Conservation (phyloP, 2,329 filamentous ascomycete species). For the Graphilbum fragrans region DNA sequence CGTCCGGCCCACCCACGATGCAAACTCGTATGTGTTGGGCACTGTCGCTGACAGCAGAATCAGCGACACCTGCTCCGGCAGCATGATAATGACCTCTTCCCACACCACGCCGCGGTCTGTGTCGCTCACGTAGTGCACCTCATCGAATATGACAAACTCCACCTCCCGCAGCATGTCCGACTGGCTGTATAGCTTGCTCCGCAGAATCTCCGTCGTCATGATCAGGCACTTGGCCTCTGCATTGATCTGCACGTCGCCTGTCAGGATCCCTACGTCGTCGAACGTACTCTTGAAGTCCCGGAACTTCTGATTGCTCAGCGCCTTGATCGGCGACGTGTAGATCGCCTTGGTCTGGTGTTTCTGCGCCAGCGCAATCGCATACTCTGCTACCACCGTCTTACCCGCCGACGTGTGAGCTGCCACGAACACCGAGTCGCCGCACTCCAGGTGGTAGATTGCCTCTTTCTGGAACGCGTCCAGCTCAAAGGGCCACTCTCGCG, state of each 20-base stretch:
- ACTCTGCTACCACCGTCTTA: slow-evolving; percentile 96
- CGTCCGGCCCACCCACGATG: slow-evolving; percentile 93
- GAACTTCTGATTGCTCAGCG: slow-evolving; percentile 97
- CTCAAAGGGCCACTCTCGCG: slow-evolving; percentile 91
- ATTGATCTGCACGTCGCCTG: slow-evolving; percentile 95
- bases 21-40: slow-evolving; percentile 94
- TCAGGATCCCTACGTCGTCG: slow-evolving; percentile 92
- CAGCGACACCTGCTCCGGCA: slow-evolving; percentile 90
- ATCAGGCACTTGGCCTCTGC: slow-evolving; percentile 96
- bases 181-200: slow-evolving; percentile 95
- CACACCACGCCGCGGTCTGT: slow-evolving; percentile 91
- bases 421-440: slow-evolving; percentile 94
- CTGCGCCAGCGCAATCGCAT: slow-evolving; percentile 90
- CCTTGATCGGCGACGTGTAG: slow-evolving; percentile 97
- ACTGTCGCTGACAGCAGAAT: slow-evolving; percentile 94
- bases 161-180: slow-evolving; percentile 94
- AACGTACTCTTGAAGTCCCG: slow-evolving; percentile 84
- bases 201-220: slow-evolving; percentile 97
- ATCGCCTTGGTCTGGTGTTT: slow-evolving; percentile 99
- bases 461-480: slow-evolving; percentile 98
- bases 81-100: slow-evolving; percentile 99
- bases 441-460: slow-evolving; percentile 93
- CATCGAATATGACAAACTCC: slow-evolving; percentile 97
- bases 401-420: slow-evolving; percentile 95
- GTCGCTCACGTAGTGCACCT: slow-evolving; percentile 98